Evolutionary conservation across 768 basidiomycete species (phyloP), one percentile per base, ranked within the genome.

Genomic region (Filobasidium wieringae): DNA sequence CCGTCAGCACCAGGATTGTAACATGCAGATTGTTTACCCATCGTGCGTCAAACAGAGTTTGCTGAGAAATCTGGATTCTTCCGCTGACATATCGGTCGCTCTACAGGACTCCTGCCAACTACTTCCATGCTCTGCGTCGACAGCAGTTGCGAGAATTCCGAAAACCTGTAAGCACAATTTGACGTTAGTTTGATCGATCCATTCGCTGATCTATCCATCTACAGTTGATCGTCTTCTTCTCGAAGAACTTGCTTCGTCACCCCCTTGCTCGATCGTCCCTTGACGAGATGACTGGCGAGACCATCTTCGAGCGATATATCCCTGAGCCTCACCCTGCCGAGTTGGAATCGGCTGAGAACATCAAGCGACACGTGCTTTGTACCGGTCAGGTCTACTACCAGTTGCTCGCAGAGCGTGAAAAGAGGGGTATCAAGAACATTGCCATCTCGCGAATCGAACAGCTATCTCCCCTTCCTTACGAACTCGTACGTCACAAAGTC

Each of bases 21-120:
- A 97, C 72, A 89, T 97, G 88, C 95, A 97, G 76, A 86, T 99
- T 64, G 89, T 93, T 29, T 97, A 97, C 76, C 88, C 91, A 4
- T 91, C 91, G 85, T 87, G 70, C 74, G 85, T 79, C 34, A 30
- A 12, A 30, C 39, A 37, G 36, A 5, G 14, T 37, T 26, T 58
- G 14, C 29, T 27, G 26, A n/a, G n/a, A n/a, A n/a, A 36, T 47
- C 26, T 15, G n/a, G 39, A 19, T 9, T 7, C 34, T 33, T 5
- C 50, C 43, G 52, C 40, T 40, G 33, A 31, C 12, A 24, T 17
- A 12, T 32, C 34, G 39, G 27, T 31, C n/a, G 33, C 17, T 26
- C 51, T 4, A 8, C 61, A 88, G 87, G 26, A 93, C 93, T 0
- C 92, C 95, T 7, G 87, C 91, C 51, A 96, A 93, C 79, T 93